Percentiles rank a stretch among this genome's conserved stretches.
Conservation (phyloP, 208 protist genomes). For the Crithidia acanthocephali region DNA sequence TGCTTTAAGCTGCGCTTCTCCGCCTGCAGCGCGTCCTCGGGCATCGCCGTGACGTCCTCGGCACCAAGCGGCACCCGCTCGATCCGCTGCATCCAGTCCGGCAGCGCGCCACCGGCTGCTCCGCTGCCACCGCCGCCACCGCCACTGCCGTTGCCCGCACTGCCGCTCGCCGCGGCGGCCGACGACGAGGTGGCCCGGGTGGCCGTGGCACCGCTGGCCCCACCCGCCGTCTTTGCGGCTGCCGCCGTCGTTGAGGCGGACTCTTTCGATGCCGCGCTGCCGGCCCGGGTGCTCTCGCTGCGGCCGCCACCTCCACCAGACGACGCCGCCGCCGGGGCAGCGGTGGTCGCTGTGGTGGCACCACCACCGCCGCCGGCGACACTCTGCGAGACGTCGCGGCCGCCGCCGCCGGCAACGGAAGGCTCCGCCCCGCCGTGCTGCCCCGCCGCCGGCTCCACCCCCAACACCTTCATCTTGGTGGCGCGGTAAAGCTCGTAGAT, state of each 20-base stretch:
- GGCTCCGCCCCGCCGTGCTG: constrained; percentile 16
- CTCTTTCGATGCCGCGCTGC: constrained; percentile 16
- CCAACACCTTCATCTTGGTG: constrained; percentile 62
- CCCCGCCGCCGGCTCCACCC: constrained; percentile 32
- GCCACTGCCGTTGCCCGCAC: not conserved
- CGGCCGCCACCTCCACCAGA: constrained; percentile 6
- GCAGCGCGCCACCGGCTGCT: not conserved
- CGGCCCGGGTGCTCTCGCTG: constrained; percentile 18
- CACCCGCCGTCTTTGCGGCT: constrained; percentile 1
- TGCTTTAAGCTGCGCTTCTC: constrained; percentile 85
- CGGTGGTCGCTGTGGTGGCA: no score
- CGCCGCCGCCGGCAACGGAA: constrained; percentile 9
- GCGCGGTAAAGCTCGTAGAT: constrained; percentile 90
- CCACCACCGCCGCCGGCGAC: constrained; percentile 7
- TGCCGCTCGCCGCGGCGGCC: not conserved
- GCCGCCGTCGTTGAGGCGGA: not conserved
- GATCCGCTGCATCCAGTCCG: constrained; percentile 32
- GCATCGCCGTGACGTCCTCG: constrained; percentile 52
- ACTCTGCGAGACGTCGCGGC: constrained; percentile 26
- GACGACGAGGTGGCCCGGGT: constrained; percentile 6
- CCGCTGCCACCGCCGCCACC: not conserved
- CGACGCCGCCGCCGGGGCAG: constrained; percentile 1
- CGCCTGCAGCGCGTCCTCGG: constrained; percentile 49
- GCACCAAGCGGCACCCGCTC: constrained; percentile 50
- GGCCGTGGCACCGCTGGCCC: constrained; percentile 4